These are phyloP conservation scores for Cyanidiococcus yangmingshanensis DNA, from an alignment of 23 red algal species.

Conservation along the genomic window DNA sequence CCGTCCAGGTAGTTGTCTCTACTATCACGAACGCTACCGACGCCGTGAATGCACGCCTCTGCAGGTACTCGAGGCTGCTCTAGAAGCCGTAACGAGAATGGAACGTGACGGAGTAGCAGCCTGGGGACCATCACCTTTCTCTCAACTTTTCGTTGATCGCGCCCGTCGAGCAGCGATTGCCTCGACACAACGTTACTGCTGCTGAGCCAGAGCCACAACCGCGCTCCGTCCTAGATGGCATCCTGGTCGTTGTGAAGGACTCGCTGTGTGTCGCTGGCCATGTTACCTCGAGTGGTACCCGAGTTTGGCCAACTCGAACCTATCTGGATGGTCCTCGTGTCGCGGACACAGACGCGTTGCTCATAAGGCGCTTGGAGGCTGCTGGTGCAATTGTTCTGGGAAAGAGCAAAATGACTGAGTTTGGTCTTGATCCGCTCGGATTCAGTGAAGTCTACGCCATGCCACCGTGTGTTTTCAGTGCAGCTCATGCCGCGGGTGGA, in stretches of 20 bases:
- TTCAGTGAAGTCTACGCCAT: conserved; percentile 37
- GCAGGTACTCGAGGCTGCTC: neutral
- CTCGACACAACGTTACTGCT: conserved; percentile 18
- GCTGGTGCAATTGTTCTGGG: conserved; percentile 74
- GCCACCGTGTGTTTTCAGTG: conserved; percentile 48
- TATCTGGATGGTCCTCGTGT: neutral
- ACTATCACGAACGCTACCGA: neutral
- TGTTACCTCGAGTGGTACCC: conserved; percentile 22
- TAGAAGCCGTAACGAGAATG: neutral
- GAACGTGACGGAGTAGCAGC: neutral
- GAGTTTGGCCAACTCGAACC: neutral
- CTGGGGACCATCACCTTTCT: conserved; percentile 3
- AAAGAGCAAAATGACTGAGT: conserved; percentile 94
- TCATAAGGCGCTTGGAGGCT: conserved; percentile 27
- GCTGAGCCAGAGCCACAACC: conserved; percentile 14
- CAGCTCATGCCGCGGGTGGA: conserved; percentile 67
- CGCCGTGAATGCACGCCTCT: neutral
- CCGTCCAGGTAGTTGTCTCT: neutral
- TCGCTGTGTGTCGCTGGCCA: conserved; percentile 20
- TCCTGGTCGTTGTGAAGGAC: conserved; percentile 57
- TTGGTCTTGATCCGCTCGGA: conserved; percentile 72
- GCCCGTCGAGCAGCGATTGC: conserved; percentile 16
- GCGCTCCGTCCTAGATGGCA: conserved; percentile 42
- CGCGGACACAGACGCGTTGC: conserved; percentile 24
- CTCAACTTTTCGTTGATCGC: neutral